Evolutionary conservation across 345 rosid genomes (phyloP).

Genomic region (Leavenworthia alabamica): DNA sequence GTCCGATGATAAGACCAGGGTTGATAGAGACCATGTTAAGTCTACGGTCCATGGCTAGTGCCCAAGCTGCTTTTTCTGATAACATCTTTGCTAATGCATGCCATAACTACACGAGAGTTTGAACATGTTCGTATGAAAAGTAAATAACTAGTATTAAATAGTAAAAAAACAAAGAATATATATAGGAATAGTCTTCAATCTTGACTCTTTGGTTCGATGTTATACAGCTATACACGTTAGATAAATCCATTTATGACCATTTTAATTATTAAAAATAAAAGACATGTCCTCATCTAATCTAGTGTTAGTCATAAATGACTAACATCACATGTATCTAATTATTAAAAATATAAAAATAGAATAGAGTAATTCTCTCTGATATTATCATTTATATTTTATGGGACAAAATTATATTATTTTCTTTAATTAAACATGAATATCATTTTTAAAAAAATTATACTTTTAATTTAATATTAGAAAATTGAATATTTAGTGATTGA

Average conservation of each 20-base stretch:
- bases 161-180: background rate
- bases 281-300: too few relatives aligned
- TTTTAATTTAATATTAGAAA: too few relatives aligned
- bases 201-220: slow-evolving; percentile 3
- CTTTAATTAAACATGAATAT: too few relatives aligned
- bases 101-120: slow-evolving; percentile 56
- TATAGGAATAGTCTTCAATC: background rate
- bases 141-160: background rate
- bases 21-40: slow-evolving; percentile 86
- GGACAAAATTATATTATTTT: too few relatives aligned
- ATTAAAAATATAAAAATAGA: too few relatives aligned
- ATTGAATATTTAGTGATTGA: too few relatives aligned
- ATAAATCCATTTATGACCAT: slow-evolving; percentile 23
- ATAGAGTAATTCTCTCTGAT: too few relatives aligned
- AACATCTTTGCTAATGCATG: slow-evolving; percentile 71
- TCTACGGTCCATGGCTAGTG: slow-evolving; percentile 78
- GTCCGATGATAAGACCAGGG: slow-evolving; percentile 75
- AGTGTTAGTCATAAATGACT: background rate
- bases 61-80: slow-evolving; percentile 91
- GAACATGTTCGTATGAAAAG: background rate
- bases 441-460: background rate
- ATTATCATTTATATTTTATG: too few relatives aligned
- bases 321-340: slow-evolving; percentile 5
- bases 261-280: background rate
- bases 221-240: slow-evolving; percentile 25